Conservation (phyloP, 257 asterid genomes). For the Solanum ossicruentum region DNA sequence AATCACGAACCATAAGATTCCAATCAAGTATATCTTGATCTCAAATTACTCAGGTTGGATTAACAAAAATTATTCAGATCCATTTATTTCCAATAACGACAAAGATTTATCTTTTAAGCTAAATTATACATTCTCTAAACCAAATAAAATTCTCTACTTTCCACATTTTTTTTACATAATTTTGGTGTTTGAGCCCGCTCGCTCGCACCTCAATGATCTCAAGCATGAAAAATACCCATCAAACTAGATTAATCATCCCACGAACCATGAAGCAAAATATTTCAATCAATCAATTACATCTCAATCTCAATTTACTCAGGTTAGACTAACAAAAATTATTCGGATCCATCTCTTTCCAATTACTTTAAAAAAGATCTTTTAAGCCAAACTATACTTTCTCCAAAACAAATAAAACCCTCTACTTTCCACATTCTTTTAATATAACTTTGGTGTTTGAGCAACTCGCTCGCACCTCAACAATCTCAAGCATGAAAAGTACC, state of each 20-base stretch:
- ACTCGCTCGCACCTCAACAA: neutral
- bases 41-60: neutral
- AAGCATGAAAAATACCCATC: neutral
- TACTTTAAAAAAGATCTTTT: neutral
- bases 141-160: neutral
- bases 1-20: neutral
- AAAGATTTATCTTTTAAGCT: neutral
- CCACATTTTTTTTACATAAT: neutral
- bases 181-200: neutral
- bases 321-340: neutral
- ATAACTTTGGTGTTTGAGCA: neutral
- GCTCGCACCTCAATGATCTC: neutral
- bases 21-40: neutral
- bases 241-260: neutral
- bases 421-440: neutral
- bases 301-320: neutral
- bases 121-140: neutral
- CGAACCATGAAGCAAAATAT: neutral
- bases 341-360: neutral
- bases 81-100: neutral
- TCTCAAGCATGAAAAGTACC: neutral
- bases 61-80: neutral
- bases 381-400: neutral
- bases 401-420: neutral
- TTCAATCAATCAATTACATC: neutral